Evolutionary conservation across 2,329 filamentous ascomycete species (phyloP).

Genomic region (Penicillium sp.): DNA sequence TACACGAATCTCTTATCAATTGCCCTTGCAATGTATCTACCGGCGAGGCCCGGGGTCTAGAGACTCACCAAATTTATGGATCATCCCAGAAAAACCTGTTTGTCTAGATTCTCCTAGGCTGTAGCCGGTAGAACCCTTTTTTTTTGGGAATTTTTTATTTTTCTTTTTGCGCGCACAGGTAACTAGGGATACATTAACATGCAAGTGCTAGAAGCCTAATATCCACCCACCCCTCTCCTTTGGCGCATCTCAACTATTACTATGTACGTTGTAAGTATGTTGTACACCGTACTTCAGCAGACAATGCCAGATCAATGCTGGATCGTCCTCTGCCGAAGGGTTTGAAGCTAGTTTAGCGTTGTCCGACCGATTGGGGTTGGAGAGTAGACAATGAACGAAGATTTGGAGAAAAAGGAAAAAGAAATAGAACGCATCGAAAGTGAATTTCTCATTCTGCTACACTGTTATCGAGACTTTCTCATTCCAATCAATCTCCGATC

Average conservation of each 20-base stretch:
- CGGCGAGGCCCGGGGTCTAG: neutral
- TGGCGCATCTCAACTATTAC: too few relatives aligned
- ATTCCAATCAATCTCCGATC: neutral
- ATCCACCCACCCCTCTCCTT: neutral
- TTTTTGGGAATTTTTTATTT: neutral
- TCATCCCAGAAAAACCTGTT: conserved; percentile 3
- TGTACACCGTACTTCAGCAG: neutral
- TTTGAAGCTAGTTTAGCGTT: neutral
- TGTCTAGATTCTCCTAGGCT: neutral
- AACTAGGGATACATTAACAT: conserved; percentile 12
- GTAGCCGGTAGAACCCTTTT: neutral
- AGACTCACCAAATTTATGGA: conserved; percentile 1
- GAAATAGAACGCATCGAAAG: neutral
- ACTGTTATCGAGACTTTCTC: conserved; percentile 1
- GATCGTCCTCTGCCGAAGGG: neutral
- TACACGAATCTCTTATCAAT: conserved; percentile 4
- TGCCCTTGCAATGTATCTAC: neutral
- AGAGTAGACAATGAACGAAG: too few relatives aligned
- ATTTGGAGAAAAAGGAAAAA: too few relatives aligned
- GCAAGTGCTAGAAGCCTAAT: conserved; percentile 11
- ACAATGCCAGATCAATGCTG: neutral
- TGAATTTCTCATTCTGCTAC: neutral
- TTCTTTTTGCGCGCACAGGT: conserved; percentile 1
- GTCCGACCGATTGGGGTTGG: neutral
- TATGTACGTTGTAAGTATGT: neutral